Percentiles rank a stretch among this genome's conserved stretches.
phyloP scores from a whole-genome alignment of 495 filamentous ascomycete species.

The Astrocystis sublimbata region DNA sequence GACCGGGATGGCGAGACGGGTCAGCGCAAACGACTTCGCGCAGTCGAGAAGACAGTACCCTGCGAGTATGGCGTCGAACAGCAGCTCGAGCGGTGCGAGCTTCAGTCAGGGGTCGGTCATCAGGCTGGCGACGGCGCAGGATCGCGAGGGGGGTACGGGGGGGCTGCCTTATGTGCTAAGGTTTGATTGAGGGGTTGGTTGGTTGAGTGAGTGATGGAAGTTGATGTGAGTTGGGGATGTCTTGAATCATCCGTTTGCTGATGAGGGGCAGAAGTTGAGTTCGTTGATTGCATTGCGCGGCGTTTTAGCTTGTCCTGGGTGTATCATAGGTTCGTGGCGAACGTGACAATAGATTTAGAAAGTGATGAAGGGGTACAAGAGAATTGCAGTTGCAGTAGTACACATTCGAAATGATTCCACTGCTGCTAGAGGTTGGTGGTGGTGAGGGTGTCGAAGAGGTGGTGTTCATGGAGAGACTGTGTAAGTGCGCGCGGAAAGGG shows the following conservation, averaged over 20 bases:
- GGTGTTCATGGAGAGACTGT: no score
- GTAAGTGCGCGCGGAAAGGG: no score
- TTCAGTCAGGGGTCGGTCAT: constrained; percentile 42
- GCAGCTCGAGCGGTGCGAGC: no score
- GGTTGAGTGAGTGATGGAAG: neutral
- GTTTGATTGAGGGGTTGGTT: constrained; percentile 16
- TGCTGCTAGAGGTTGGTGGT: no score
- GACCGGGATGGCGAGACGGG: no score
- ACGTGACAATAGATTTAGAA: neutral
- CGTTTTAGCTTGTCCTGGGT: neutral
- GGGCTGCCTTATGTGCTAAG: constrained; percentile 47
- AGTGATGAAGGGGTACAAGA: no score
- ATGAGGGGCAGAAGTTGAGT: no score
- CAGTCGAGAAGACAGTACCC: constrained; percentile 44
- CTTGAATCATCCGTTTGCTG: neutral
- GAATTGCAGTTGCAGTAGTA: no score
- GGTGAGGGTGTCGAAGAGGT: no score
- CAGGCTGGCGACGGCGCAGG: constrained; percentile 38
- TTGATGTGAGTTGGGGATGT: neutral
- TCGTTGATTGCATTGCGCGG: neutral
- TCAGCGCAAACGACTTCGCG: constrained; percentile 44
- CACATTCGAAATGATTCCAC: no score
- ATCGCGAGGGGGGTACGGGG: no score
- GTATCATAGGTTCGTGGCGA: neutral
- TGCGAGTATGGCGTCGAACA: constrained; percentile 40